phyloP scores from a whole-genome alignment of 2,329 filamentous ascomycete genomes.

The Fusarium sacchari region DNA sequence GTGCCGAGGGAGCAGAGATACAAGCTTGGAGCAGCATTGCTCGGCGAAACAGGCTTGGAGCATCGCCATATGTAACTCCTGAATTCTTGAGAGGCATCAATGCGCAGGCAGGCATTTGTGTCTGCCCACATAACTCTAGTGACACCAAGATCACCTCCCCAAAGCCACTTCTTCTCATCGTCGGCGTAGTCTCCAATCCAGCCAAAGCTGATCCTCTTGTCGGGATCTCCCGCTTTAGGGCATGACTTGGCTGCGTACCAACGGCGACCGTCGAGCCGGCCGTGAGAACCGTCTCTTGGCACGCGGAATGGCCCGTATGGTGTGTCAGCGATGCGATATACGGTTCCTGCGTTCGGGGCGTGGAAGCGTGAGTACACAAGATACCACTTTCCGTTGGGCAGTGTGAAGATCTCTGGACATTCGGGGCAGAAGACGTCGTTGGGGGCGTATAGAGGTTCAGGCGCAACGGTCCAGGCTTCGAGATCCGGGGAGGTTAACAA shows the following conservation, averaged over 20 bases:
- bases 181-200: conserved; percentile 49
- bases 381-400: conserved; percentile 51
- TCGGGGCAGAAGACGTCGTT: conserved; percentile 51
- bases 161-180: conserved; percentile 50
- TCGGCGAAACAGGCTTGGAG: conserved; percentile 32
- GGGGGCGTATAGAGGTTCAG: conserved; percentile 47
- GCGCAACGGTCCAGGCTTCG: conserved; percentile 44
- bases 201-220: conserved; percentile 48
- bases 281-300: conserved; percentile 48
- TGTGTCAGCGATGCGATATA: conserved; percentile 49
- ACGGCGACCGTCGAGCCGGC: conserved; percentile 48
- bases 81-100: conserved; percentile 40
- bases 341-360: conserved; percentile 49
- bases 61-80: conserved; percentile 29
- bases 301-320: conserved; percentile 50
- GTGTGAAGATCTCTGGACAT: conserved; percentile 50
- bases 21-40: conserved; percentile 37
- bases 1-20: conserved; percentile 42
- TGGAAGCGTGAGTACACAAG: conserved; percentile 48
- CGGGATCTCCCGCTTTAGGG: conserved; percentile 43
- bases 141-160: conserved; percentile 50
- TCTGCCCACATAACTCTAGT: conserved; percentile 47
- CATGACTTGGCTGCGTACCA: conserved; percentile 53
- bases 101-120: conserved; percentile 38
- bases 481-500: conserved; percentile 49